Evolutionary conservation across 179 eudicot species (phyloP).

Genomic region (Nepenthes alata): DNA sequence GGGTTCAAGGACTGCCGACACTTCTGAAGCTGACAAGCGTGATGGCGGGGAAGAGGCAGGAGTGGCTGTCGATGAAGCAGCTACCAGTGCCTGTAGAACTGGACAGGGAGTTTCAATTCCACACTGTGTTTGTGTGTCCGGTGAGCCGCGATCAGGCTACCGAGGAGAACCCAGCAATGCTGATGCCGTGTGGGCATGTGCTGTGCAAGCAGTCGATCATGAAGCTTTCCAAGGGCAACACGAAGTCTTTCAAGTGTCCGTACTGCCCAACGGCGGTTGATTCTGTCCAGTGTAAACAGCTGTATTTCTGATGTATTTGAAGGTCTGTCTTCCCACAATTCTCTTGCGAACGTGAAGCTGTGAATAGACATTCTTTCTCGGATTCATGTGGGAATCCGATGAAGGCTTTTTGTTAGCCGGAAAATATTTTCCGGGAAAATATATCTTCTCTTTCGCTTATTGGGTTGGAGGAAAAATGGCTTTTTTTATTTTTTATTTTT

Average conservation of each 20-base stretch:
- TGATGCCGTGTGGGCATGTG: conserved; percentile 80
- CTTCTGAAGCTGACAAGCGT: conserved; percentile 80
- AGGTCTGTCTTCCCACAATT: no score
- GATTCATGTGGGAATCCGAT: no score
- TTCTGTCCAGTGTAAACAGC: conserved; percentile 56
- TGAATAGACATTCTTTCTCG: no score
- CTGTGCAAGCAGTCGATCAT: conserved; percentile 82
- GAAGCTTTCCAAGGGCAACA: conserved; percentile 57
- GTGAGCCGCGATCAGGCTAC: conserved; percentile 83
- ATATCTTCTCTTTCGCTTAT: no score
- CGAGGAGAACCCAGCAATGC: conserved; percentile 90
- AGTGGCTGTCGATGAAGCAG: conserved; percentile 88
- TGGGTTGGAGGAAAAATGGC: no score
- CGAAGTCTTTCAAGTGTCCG: conserved; percentile 66
- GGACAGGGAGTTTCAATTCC: conserved; percentile 70
- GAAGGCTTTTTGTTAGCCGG: no score
- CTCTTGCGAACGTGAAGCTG: no score
- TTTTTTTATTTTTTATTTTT: no score
- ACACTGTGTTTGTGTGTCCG: conserved; percentile 79
- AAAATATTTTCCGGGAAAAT: no score
- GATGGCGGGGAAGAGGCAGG: conserved; percentile 65
- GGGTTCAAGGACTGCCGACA: conserved; percentile 75
- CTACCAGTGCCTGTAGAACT: conserved; percentile 76
- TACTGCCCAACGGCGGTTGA: conserved; percentile 86
- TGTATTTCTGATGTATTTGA: conserved; percentile 37